A percentile compares a stretch with the other conserved stretches of the same genome.
These are phyloP conservation scores for Ustilago bromivora DNA, from an alignment of 1,284 basidiomycete species.

Conservation along the genomic window DNA sequence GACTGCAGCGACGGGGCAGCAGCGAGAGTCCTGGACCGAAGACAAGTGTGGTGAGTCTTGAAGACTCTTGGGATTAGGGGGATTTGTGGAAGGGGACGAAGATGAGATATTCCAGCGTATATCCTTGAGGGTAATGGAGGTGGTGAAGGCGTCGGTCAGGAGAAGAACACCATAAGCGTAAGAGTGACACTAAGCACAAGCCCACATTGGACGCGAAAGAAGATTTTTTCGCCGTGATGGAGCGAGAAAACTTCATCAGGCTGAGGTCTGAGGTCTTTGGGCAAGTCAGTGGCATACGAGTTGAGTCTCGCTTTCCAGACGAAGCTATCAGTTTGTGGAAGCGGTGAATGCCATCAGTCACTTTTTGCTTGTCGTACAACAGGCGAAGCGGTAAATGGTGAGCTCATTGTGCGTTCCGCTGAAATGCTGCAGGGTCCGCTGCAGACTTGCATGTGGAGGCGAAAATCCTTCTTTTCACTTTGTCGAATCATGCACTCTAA, in stretches of 20 bases:
- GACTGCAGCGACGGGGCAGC: conserved; percentile 3
- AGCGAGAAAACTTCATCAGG: neutral
- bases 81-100: neutral
- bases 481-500: neutral
- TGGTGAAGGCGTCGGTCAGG: neutral
- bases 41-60: no score
- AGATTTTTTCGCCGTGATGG: neutral
- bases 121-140: neutral
- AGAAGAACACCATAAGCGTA: neutral
- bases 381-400: conserved; percentile 14
- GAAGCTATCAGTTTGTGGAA: neutral
- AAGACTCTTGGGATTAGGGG: neutral
- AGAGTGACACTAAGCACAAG: neutral
- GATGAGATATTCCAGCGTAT: neutral
- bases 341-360: conserved; percentile 13
- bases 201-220: conserved; percentile 15
- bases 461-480: neutral
- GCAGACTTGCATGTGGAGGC: conserved; percentile 32
- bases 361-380: neutral
- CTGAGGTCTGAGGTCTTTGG: neutral
- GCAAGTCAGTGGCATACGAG: neutral
- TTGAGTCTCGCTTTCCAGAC: neutral
- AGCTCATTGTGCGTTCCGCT: conserved; percentile 38
- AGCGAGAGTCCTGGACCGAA: neutral
- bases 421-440: conserved; percentile 36